Percentiles rank a stretch among this genome's conserved stretches.
phyloP scores from a whole-genome alignment of 108 stramenopile species.

The Discostella pseudostelligera region DNA sequence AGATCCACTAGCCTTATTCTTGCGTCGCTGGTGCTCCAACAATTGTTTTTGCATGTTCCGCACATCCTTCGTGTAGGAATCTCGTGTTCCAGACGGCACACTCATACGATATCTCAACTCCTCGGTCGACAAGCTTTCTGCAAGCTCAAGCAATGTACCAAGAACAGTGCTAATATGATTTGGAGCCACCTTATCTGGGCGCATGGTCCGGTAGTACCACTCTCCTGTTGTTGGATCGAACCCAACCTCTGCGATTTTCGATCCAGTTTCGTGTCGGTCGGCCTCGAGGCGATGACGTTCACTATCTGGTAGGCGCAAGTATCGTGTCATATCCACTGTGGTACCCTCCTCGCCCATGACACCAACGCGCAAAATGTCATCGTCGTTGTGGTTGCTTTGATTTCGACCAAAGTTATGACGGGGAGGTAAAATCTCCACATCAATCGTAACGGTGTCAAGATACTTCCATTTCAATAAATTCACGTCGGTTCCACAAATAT shows the following conservation, averaged over 20 bases:
- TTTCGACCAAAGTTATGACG: slow-evolving; percentile 33
- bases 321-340: slow-evolving; percentile 81
- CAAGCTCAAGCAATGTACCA: slow-evolving; percentile 84
- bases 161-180: slow-evolving; percentile 86
- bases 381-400: slow-evolving; percentile 48
- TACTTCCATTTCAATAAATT: slow-evolving; percentile 96
- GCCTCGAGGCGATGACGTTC: slow-evolving; percentile 85
- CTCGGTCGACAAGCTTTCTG: slow-evolving; percentile 81
- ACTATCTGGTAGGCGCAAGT: slow-evolving; percentile 67
- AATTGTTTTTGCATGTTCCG: slow-evolving; percentile 79
- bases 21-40: slow-evolving; percentile 64
- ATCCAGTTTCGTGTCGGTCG: slow-evolving; percentile 59
- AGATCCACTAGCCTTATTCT: slow-evolving; percentile 43
- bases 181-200: slow-evolving; percentile 81
- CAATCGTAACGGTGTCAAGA: slow-evolving; percentile 93
- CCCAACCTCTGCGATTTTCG: slow-evolving; percentile 85
- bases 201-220: slow-evolving; percentile 91
- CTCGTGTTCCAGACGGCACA: slow-evolving; percentile 69
- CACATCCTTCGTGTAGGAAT: slow-evolving; percentile 81
- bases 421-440: slow-evolving; percentile 80
- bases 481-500: slow-evolving; percentile 87
- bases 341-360: slow-evolving; percentile 78
- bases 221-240: slow-evolving; percentile 88
- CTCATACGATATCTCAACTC: slow-evolving; percentile 86
- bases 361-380: slow-evolving; percentile 58